These are phyloP conservation scores for Hermanozyma aechmeae DNA, from an alignment of 805 yeast species.

Conservation along the genomic window DNA sequence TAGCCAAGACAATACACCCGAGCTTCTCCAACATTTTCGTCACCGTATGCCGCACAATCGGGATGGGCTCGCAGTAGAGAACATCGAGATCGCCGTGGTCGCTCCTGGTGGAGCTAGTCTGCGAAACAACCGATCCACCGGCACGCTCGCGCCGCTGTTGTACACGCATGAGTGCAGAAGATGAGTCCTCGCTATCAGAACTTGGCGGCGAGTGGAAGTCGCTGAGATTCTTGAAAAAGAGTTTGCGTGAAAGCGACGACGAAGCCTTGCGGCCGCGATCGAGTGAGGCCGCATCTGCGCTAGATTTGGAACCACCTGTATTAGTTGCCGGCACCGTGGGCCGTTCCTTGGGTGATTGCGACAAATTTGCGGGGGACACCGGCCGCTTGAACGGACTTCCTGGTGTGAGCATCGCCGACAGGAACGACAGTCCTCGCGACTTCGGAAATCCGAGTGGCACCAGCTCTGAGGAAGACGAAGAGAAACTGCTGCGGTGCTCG, in stretches of 20 bases:
- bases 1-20: conserved; percentile 76
- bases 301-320: conserved; percentile 1
- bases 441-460: conserved; percentile 20
- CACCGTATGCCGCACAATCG: conserved; percentile 65
- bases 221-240: conserved; percentile 10
- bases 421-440: conserved; percentile 26
- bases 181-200: conserved; percentile 59
- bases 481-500: conserved; percentile 44
- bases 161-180: conserved; percentile 42
- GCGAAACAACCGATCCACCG: conserved; percentile 14
- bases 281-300: too few species aligned
- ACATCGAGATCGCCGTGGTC: conserved; percentile 44
- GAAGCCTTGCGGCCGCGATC: too few species aligned
- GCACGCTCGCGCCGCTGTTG: conserved; percentile 48
- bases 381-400: conserved; percentile 38
- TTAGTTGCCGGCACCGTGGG: background rate
- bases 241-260: conserved; percentile 17
- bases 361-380: conserved; percentile 28
- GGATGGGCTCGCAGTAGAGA: conserved; percentile 79
- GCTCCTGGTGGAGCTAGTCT: conserved; percentile 3
- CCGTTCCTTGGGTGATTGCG: background rate
- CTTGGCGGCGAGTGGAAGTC: conserved; percentile 40
- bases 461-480: conserved; percentile 41
- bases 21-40: conserved; percentile 52
- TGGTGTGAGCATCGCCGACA: conserved; percentile 11